These are phyloP conservation scores for Endoconidiophora laricicola DNA, from an alignment of 2,329 filamentous ascomycete species.

Conservation along the genomic window DNA sequence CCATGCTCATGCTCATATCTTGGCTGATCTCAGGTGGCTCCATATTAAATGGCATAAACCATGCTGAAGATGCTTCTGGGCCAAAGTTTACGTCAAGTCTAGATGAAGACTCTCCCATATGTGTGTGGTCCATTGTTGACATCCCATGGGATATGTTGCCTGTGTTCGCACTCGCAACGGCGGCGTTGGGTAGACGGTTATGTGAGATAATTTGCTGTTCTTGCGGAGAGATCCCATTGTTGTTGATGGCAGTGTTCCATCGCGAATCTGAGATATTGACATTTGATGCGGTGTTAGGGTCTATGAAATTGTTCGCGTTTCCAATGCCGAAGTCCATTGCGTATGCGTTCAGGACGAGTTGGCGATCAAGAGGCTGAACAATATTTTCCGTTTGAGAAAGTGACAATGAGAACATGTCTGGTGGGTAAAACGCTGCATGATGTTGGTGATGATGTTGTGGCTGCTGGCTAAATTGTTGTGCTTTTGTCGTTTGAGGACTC, in stretches of 20 bases:
- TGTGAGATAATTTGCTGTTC: background rate
- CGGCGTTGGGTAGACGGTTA: no score
- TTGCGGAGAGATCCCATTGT: background rate
- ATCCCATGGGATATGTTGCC: no score
- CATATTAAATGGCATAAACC: slow-evolving; percentile 89
- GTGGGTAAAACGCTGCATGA: slow-evolving; percentile 28
- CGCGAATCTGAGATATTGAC: background rate
- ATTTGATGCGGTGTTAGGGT: slow-evolving; percentile 12
- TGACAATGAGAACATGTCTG: slow-evolving; percentile 36
- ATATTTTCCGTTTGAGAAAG: slow-evolving; percentile 34
- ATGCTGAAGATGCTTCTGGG: slow-evolving; percentile 47
- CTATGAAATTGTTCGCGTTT: slow-evolving; percentile 25
- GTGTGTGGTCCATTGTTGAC: background rate
- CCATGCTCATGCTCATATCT: slow-evolving; percentile 26
- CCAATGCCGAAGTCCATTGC: slow-evolving; percentile 31
- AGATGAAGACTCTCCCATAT: background rate
- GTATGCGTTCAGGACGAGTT: slow-evolving; percentile 62
- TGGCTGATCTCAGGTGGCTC: slow-evolving; percentile 51
- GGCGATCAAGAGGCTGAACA: slow-evolving; percentile 55
- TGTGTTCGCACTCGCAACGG: no score
- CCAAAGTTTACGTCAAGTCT: slow-evolving; percentile 14
- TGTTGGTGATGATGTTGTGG: slow-evolving; percentile 21
- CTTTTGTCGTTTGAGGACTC: slow-evolving; percentile 1
- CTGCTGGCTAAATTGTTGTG: slow-evolving; percentile 1
- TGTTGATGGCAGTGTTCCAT: background rate